These are phyloP conservation scores for Podaxis sp. DNA, from an alignment of 768 basidiomycete genomes.

Conservation along the genomic window DNA sequence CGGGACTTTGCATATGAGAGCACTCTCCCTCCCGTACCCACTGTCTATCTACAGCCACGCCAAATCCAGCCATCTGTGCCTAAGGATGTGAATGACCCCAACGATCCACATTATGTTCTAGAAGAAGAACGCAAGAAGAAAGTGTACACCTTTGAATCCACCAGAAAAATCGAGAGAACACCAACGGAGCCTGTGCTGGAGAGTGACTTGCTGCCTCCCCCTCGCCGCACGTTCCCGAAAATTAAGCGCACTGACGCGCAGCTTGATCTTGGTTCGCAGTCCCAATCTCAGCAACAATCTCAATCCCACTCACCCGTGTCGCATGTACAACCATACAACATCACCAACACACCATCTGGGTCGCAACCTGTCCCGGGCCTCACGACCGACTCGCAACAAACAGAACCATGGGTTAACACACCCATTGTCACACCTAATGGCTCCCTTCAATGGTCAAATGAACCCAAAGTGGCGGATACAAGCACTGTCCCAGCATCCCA, in stretches of 20 bases:
- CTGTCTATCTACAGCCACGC: conserved; percentile 46
- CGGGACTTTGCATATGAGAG: conserved; percentile 73
- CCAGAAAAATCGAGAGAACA: conserved; percentile 30
- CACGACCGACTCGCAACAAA: conserved; percentile 37
- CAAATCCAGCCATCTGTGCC: conserved; percentile 46
- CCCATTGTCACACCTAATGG: conserved; percentile 57
- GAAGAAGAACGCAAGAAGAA: conserved; percentile 19
- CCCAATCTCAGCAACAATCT: neutral
- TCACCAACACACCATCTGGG: neutral
- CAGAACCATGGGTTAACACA: conserved; percentile 47
- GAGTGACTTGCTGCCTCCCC: conserved; percentile 18
- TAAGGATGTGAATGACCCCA: conserved; percentile 23
- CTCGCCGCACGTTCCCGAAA: conserved; percentile 26
- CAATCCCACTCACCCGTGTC: neutral
- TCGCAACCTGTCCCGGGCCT: conserved; percentile 8
- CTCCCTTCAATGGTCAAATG: conserved; percentile 41
- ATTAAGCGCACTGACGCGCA: conserved; percentile 22
- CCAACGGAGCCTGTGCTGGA: conserved; percentile 33
- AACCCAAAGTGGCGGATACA: conserved; percentile 23
- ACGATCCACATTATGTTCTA: conserved; percentile 15
- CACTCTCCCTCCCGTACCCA: conserved; percentile 58
- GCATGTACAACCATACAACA: neutral
- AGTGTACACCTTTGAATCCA: conserved; percentile 15
- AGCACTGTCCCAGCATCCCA: conserved; percentile 36
- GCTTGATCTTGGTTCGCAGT: conserved; percentile 8